Percentiles rank a stretch among this genome's conserved stretches.
Conservation (phyloP, 2,329 filamentous ascomycete genomes). For the Phialophora macrospora region DNA sequence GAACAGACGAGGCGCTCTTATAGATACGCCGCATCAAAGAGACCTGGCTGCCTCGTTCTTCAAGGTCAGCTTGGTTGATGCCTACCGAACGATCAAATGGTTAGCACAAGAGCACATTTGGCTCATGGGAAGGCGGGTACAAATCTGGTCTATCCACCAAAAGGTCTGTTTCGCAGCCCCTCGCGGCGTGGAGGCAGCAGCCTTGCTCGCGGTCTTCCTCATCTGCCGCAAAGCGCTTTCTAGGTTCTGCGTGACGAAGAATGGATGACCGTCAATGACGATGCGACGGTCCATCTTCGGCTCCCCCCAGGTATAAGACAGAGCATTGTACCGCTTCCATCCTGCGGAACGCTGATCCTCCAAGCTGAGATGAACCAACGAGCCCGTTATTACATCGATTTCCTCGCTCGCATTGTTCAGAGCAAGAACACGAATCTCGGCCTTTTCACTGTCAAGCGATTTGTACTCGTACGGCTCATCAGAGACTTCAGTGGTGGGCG, state of each 20-base stretch:
- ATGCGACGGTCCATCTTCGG: slow-evolving; percentile 13
- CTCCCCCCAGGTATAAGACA: slow-evolving; percentile 22
- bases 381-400: slow-evolving; percentile 1
- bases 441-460: slow-evolving; percentile 7
- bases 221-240: slow-evolving; percentile 16
- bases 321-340: slow-evolving; percentile 18
- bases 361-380: slow-evolving; percentile 2
- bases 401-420: slow-evolving; percentile 13
- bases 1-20: slow-evolving; percentile 26
- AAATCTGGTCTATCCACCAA: slow-evolving; percentile 23
- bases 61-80: slow-evolving; percentile 34
- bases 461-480: slow-evolving; percentile 12
- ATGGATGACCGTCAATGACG: slow-evolving; percentile 10
- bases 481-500: not conserved
- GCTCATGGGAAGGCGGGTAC: not conserved
- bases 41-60: slow-evolving; percentile 31
- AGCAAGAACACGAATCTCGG: slow-evolving; percentile 19
- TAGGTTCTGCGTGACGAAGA: slow-evolving; percentile 10
- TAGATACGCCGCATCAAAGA: slow-evolving; percentile 34
- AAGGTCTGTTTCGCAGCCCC: not conserved
- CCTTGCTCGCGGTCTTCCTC: slow-evolving; percentile 10
- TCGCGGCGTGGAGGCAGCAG: not conserved
- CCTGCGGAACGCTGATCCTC: not conserved
- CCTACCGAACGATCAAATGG: not conserved
- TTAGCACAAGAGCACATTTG: not conserved